phyloP scores from a whole-genome alignment of 805 yeast genomes.

The Lipomyces spencermartinsiae region DNA sequence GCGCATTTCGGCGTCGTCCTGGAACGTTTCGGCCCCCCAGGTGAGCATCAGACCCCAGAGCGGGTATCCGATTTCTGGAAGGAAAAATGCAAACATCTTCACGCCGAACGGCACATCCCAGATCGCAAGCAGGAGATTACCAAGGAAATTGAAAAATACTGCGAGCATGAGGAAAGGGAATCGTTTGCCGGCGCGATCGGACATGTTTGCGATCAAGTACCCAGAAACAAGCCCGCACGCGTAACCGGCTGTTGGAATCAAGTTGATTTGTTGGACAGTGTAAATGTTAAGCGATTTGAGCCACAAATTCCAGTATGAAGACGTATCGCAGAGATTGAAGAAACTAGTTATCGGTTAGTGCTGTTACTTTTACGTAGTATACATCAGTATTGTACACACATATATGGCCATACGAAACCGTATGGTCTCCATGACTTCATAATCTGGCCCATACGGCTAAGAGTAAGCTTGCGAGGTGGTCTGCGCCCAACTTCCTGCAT shows the following conservation, averaged over 20 bases:
- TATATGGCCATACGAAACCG: slow-evolving; percentile 19
- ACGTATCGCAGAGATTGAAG: slow-evolving; percentile 11
- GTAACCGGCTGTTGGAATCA: slow-evolving; percentile 47
- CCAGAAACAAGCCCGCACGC: slow-evolving; percentile 43
- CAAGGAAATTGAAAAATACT: slow-evolving; percentile 7
- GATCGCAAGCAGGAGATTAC: slow-evolving; percentile 48
- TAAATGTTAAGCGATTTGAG: slow-evolving; percentile 40
- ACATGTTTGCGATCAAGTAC: slow-evolving; percentile 41
- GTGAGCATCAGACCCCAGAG: slow-evolving; percentile 36
- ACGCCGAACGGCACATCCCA: slow-evolving; percentile 52
- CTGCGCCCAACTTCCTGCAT: slow-evolving; percentile 23
- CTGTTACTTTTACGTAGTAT: background rate
- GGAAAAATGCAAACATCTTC: slow-evolving; percentile 30
- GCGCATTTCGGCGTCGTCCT: slow-evolving; percentile 43
- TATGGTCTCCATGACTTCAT: slow-evolving; percentile 26
- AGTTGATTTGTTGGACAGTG: slow-evolving; percentile 43
- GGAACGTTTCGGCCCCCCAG: slow-evolving; percentile 40
- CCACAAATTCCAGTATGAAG: slow-evolving; percentile 44
- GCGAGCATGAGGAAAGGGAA: slow-evolving; percentile 38
- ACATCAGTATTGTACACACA: slow-evolving; percentile 44
- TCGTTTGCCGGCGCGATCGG: slow-evolving; percentile 43
- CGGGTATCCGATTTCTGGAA: slow-evolving; percentile 13
- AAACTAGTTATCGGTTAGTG: background rate
- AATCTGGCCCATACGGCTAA: slow-evolving; percentile 10
- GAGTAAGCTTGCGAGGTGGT: slow-evolving; percentile 19